Evolutionary conservation across 2,329 filamentous ascomycete genomes (phyloP).

Genomic region (Penicillium paneum): DNA sequence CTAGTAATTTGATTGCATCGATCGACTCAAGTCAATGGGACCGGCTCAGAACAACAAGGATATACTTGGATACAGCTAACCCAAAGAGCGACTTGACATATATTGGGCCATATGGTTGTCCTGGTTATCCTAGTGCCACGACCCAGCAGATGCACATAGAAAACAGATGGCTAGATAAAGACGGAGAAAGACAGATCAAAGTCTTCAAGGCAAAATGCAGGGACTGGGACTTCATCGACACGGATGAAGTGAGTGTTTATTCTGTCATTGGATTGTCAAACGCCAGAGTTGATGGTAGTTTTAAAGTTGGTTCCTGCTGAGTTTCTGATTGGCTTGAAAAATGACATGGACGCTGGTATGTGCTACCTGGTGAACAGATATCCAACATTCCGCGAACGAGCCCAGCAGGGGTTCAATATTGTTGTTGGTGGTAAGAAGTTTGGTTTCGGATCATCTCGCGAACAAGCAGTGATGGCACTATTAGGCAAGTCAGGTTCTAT

Average conservation of each 20-base stretch:
- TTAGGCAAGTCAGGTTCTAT: slow-evolving; percentile 22
- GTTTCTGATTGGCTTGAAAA: slow-evolving; percentile 30
- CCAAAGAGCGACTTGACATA: not conserved
- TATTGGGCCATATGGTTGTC: slow-evolving; percentile 11
- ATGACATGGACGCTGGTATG: slow-evolving; percentile 36
- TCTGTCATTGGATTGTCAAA: not conserved
- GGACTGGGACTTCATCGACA: slow-evolving; percentile 48
- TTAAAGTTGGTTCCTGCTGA: slow-evolving; percentile 43
- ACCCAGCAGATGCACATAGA: not conserved
- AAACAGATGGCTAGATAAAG: not conserved
- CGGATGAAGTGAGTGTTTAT: slow-evolving; percentile 29
- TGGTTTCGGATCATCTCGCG: slow-evolving; percentile 47
- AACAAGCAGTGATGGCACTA: slow-evolving; percentile 45
- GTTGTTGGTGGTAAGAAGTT: slow-evolving; percentile 49
- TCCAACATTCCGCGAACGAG: slow-evolving; percentile 41
- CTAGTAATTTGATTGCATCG: slow-evolving; percentile 28
- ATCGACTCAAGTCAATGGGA: slow-evolving; percentile 27
- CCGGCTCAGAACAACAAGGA: not conserved
- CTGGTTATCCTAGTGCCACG: not conserved
- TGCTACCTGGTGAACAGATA: slow-evolving; percentile 23
- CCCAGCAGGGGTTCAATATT: slow-evolving; percentile 38
- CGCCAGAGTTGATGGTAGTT: not conserved
- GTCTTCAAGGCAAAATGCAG: slow-evolving; percentile 39
- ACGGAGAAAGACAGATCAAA: not conserved
- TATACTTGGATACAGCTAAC: no score